These are phyloP conservation scores for Talaromyces pinophilus DNA, from an alignment of 2,329 filamentous ascomycete species.

Conservation along the genomic window DNA sequence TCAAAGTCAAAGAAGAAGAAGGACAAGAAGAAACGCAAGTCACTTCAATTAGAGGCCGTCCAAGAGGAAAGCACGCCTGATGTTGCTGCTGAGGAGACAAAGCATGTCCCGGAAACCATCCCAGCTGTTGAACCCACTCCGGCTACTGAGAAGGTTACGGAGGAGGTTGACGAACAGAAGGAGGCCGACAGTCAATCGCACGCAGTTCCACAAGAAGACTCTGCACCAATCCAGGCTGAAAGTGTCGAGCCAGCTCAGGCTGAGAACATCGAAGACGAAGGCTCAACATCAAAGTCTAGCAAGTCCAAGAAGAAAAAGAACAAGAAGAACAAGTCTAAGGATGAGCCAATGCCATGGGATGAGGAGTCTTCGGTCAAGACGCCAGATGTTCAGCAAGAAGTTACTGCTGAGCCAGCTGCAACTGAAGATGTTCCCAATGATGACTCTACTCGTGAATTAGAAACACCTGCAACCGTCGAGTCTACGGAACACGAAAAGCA, in stretches of 20 bases:
- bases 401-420: not conserved
- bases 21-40: slow-evolving; percentile 43
- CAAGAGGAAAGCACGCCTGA: slow-evolving; percentile 11
- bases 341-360: slow-evolving; percentile 17
- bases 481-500: not conserved
- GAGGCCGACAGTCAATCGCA: not conserved
- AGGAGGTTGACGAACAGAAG: not conserved
- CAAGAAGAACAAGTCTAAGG: slow-evolving; percentile 41
- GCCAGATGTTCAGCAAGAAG: not conserved
- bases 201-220: not conserved
- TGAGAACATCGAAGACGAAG: slow-evolving; percentile 8
- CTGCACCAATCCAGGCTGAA: not conserved
- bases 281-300: not conserved
- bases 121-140: not conserved
- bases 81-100: not conserved
- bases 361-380: not conserved
- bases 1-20: slow-evolving; percentile 33
- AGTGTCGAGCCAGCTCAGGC: not conserved
- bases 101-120: not conserved
- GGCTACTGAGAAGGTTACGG: not conserved
- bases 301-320: slow-evolving; percentile 36
- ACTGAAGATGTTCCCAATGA: not conserved
- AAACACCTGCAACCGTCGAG: not conserved
- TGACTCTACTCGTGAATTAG: not conserved
- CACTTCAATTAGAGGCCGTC: slow-evolving; percentile 10